Evolutionary conservation across 371 early-diverging fungal species (phyloP).

Genomic region (Polyrhizophydium stewartii): DNA sequence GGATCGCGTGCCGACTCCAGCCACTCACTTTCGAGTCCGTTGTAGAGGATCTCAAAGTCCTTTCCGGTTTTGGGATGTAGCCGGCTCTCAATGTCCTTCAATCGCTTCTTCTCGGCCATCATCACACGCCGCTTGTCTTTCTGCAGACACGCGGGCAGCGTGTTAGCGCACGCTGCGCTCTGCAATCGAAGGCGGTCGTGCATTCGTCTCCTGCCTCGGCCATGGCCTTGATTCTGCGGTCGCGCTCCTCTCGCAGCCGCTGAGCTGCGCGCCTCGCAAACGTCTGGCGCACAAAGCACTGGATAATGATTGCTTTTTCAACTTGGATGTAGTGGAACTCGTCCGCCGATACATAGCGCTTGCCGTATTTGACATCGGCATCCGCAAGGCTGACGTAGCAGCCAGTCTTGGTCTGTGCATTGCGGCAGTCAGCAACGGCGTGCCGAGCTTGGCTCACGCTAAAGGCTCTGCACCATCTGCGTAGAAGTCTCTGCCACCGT

Average conservation of each 20-base stretch:
- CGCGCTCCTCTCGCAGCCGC: constrained; percentile 24
- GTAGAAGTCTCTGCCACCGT: constrained; percentile 29
- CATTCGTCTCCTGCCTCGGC: constrained; percentile 18
- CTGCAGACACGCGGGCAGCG: constrained; percentile 12
- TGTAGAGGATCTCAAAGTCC: constrained; percentile 51
- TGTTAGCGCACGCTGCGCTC: no score
- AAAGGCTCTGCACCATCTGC: constrained; percentile 41
- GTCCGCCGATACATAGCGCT: constrained; percentile 35
- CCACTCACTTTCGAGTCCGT: constrained; percentile 43
- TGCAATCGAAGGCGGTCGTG: not conserved
- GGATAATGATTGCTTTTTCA: constrained; percentile 28
- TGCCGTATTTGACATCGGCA: not conserved
- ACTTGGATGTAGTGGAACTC: constrained; percentile 17
- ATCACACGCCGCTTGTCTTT: constrained; percentile 38
- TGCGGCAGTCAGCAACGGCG: not conserved
- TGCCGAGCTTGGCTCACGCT: not conserved
- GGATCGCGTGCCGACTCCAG: not conserved
- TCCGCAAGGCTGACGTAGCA: constrained; percentile 20
- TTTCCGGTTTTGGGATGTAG: constrained; percentile 41
- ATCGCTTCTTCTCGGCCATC: constrained; percentile 33
- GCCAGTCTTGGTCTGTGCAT: constrained; percentile 27
- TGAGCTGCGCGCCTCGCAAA: constrained; percentile 27
- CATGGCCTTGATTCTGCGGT: constrained; percentile 18
- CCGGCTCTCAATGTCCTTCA: constrained; percentile 40
- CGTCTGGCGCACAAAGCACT: constrained; percentile 43